Percentiles rank a stretch among this genome's conserved stretches.
phyloP scores from a whole-genome alignment of 2,329 filamentous ascomycete genomes.

The Cercospora sp. region DNA sequence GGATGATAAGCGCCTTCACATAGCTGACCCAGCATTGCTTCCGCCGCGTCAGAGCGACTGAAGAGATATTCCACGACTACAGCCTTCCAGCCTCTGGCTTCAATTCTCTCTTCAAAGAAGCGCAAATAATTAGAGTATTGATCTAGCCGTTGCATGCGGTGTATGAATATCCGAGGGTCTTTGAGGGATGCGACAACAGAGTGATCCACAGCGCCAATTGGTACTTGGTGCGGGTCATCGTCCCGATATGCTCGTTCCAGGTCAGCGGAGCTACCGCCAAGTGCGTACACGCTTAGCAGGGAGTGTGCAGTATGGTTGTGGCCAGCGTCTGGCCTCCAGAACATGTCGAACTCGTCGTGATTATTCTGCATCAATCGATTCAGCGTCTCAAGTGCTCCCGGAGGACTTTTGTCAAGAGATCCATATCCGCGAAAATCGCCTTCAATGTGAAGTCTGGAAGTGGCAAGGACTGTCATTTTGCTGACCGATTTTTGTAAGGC shows the following conservation, averaged over 20 bases:
- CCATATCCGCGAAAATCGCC: not conserved
- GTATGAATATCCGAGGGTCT: not conserved
- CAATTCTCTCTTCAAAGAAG: constrained; percentile 74
- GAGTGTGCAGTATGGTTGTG: not conserved
- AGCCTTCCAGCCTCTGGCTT: constrained; percentile 58
- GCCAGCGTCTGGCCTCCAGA: not conserved
- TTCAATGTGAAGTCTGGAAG: not conserved
- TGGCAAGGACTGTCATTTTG: not conserved
- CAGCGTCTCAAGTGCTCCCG: constrained; percentile 1
- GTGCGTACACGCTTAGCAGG: not conserved
- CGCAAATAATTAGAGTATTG: constrained; percentile 70
- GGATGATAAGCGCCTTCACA: constrained; percentile 72
- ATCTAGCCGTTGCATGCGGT: not conserved
- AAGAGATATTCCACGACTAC: constrained; percentile 69
- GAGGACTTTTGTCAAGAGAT: not conserved
- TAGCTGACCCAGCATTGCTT: constrained; percentile 67
- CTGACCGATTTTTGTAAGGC: not conserved
- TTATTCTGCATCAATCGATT: not conserved
- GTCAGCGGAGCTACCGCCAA: not conserved
- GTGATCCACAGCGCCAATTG: not conserved
- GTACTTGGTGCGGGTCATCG: not conserved
- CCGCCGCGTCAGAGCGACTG: constrained; percentile 59
- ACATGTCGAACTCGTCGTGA: constrained; percentile 4
- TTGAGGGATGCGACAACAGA: not conserved
- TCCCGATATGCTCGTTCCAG: not conserved